Evolutionary conservation across 345 rosid species (phyloP), one percentile per base, ranked within the genome.

Genomic region (Aegle marmelos): DNA sequence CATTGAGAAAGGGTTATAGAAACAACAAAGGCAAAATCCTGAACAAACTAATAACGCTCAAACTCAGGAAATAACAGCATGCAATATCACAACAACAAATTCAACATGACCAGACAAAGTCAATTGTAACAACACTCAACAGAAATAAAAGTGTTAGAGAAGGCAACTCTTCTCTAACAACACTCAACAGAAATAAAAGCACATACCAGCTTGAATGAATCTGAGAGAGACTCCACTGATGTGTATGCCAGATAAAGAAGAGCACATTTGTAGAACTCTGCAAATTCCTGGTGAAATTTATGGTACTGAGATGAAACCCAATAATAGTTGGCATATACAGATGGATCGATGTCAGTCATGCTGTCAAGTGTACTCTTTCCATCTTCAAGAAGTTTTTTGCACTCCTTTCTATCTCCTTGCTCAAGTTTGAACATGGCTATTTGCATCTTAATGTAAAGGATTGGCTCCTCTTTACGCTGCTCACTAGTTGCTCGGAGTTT

Each of bases 331-430:
- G 98, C 95, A 79, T 91, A 85, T 5, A 97, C 99, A 0, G 99
- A 89, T 24, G 99, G 99, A 86, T 97, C 99, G 70, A 97, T 97
- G 81, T 97, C 99, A 37, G 98, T 97, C 98, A 97, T 93, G 70
- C 94, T 87, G 88, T 94, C 97, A 45, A 93, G 93, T 31, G 91
- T 90, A 61, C 83, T 89, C 85, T 92, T 92, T 60, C 97, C 98
- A 87, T 91, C 95, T 14, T 97, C 99, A 73, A 97, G 88, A 86
- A 93, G 90, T 77, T 88, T 89, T 86, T 94, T 97, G 88, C 94
- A 91, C 80, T 90, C 98, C 79, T 92, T 94, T 80, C 88, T 94
- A 60, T 94, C 91, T 78, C 95, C 99, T 77, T 87, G 91, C 85
- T 93, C 98, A 72, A 97, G 94, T 89, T 89, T 97, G 84, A 90